Base-by-base conservation (phyloP, 1,284 basidiomycete species). In the Prillingera fragicola region DNA sequence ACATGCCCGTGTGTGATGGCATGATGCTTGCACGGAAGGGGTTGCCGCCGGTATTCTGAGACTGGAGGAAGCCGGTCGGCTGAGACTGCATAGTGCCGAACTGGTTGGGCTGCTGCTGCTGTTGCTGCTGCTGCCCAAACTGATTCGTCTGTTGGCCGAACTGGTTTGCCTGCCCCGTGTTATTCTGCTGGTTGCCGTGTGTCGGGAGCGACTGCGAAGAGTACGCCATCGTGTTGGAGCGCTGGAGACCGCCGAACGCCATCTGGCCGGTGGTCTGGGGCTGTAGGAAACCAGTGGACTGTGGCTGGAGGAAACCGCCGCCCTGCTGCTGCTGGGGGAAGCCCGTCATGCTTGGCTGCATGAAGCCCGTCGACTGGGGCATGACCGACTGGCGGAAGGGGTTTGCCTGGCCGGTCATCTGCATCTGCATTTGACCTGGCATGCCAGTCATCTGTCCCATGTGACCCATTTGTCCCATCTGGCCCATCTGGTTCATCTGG, bases 1-100 rank as follows among this genome's bases (percentile, higher is more conserved):
- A 52, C 29, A 35, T 43, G 35, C 36, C 28, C 13, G 27, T 24
- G 34, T 24, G n/a, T n/a, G n/a, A n/a, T n/a, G 46, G 34, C 57
- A 68, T 60, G 55, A 63, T 51, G 41, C 54, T 59, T 50, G 78
- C 76, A 15, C 83, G 71, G 77, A 87, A 85, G 1, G 82, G 81
- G 60, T 86, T 87, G 31, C 78, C 75, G 4, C 86, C 88, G 1
- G 87, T 91, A 17, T 71, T 58, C 64, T 88, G 85, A 18, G 84
- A 81, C 48, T 82, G 73, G 45, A 87, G 78, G 54, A 63, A 77
- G 61, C 77, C 78, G 8, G 69, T 68, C 41, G 55, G 54, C 46
- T 74, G 73, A 8, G 65, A 59, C 43, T 65, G 63, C 24, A 60
- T 38, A 13, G 69, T 66, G 9, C 63, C 60, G 32, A 14, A 19